Conservation (phyloP, 345 rosid genomes). For the Sonneratia alba region DNA sequence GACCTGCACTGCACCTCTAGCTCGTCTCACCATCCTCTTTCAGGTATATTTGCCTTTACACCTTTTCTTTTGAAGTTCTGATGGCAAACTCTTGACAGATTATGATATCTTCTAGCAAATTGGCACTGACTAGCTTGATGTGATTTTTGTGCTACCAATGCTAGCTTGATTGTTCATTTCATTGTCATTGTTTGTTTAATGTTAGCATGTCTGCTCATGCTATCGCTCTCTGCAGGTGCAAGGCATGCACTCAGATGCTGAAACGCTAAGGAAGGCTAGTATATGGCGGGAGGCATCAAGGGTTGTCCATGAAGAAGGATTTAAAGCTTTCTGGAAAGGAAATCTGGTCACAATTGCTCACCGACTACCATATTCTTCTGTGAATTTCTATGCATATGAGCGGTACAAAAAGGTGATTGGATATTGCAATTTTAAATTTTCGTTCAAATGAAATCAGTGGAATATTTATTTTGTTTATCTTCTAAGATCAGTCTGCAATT, state of each 20-base stretch:
- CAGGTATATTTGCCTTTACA: slow-evolving; percentile 38
- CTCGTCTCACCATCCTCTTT: slow-evolving; percentile 91
- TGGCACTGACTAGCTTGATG: not conserved
- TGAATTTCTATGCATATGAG: slow-evolving; percentile 84
- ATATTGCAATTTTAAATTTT: not conserved
- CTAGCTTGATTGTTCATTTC: too few species aligned
- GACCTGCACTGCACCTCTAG: slow-evolving; percentile 94
- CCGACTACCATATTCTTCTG: slow-evolving; percentile 85
- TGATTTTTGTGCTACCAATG: not conserved
- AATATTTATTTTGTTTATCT: not conserved
- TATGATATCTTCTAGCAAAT: too few species aligned
- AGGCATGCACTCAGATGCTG: slow-evolving; percentile 81
- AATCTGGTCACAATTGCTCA: slow-evolving; percentile 91
- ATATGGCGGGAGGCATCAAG: slow-evolving; percentile 84
- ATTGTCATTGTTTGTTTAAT: not conserved
- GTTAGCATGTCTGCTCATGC: not conserved
- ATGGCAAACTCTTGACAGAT: not conserved
- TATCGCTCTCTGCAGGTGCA: slow-evolving; percentile 41
- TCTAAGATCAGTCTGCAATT: not conserved
- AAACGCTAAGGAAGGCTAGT: slow-evolving; percentile 54
- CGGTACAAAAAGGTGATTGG: slow-evolving; percentile 56
- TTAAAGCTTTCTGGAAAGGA: slow-evolving; percentile 93
- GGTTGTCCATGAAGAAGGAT: slow-evolving; percentile 71
- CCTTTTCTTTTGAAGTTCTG: not conserved
- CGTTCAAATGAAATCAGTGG: not conserved